Base-by-base conservation (phyloP, 352 stramenopile genomes). In the Globisporangium carolinianum region DNA sequence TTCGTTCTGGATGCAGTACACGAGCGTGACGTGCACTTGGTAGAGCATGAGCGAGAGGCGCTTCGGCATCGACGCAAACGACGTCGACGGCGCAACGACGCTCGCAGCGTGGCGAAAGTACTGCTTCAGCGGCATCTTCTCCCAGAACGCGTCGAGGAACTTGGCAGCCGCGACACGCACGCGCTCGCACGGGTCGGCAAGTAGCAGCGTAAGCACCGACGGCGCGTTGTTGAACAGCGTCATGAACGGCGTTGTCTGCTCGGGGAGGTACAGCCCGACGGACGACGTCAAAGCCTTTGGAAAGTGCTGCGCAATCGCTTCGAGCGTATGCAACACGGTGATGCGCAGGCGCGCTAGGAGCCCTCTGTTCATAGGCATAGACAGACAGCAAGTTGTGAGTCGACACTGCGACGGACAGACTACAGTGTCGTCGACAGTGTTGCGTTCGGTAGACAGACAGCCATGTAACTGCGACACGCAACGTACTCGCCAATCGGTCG, bases 41-140 rank as follows among this genome's bases (percentile, higher is more conserved):
- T 89, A 90, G 17, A 93, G 45, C 85, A 95, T 93, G 39, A 88
- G 59, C 45, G 84, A 89, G 15, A 91, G 83, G 0, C 83, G 76
- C 52, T 90, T 90, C 12, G 83, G 82, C 76, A 89, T 90, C 7
- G 79, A 92, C n/a, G 85, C 79, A 62, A 95, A 93, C 38, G 85
- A 83, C 46, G 73, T 85, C 2, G 83, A 78, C 11, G 85, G 73
- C 5, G 69, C 70, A 36, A 74, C 68, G 42, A 69, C 60, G 46
- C 63, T 80, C 4, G 68, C 78, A 15, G 67, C 58, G 49, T 81
- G 76, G 35, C 83, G 76, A 48, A 93, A 91, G 60, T 89, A 93
- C 57, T 87, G 69, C 67, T 90, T 90, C 32, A 93, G 47, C 17
- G 83, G 83, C 36, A 93, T 86, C 59, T 90, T 83, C 46, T 89